Conservation (phyloP, 768 basidiomycete genomes). For the Boletus rufocinnamomeus region DNA sequence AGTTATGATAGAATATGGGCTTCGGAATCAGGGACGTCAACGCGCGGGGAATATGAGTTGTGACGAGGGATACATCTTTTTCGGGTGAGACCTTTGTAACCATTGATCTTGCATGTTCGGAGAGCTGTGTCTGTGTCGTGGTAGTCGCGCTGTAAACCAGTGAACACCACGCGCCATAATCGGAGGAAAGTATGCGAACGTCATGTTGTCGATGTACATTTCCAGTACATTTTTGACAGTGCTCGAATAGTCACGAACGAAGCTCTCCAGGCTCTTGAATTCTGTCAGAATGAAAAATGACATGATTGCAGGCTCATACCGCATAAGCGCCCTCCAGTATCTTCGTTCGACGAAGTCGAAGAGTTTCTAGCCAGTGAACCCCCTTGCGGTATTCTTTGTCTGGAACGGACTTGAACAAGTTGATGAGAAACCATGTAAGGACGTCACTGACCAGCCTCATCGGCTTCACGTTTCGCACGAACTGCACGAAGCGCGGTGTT, state of each 20-base stretch:
- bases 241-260: slow-evolving; percentile 70
- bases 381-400: slow-evolving; percentile 91
- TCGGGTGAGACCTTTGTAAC: slow-evolving; percentile 71
- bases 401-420: slow-evolving; percentile 29
- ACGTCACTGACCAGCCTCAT: slow-evolving; percentile 72
- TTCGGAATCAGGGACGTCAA: slow-evolving; percentile 68
- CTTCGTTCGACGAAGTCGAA: slow-evolving; percentile 79
- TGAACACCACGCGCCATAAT: slow-evolving; percentile 5
- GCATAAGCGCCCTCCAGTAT: slow-evolving; percentile 81
- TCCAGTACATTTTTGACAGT: slow-evolving; percentile 64
- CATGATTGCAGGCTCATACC: slow-evolving; percentile 40
- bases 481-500: slow-evolving; percentile 73
- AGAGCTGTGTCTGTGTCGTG: slow-evolving; percentile 73
- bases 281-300: slow-evolving; percentile 14
- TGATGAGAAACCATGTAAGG: background rate
- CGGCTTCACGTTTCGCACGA: slow-evolving; percentile 84
- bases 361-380: slow-evolving; percentile 91
- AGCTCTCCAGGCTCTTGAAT: slow-evolving; percentile 73
- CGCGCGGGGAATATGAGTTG: slow-evolving; percentile 58
- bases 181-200: slow-evolving; percentile 33
- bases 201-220: slow-evolving; percentile 80
- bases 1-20: slow-evolving; percentile 74
- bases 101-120: slow-evolving; percentile 59
- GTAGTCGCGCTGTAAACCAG: slow-evolving; percentile 63
- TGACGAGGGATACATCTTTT: slow-evolving; percentile 63